Conservation (phyloP, 2,329 filamentous ascomycete species). For the Sporothrix humicola region DNA sequence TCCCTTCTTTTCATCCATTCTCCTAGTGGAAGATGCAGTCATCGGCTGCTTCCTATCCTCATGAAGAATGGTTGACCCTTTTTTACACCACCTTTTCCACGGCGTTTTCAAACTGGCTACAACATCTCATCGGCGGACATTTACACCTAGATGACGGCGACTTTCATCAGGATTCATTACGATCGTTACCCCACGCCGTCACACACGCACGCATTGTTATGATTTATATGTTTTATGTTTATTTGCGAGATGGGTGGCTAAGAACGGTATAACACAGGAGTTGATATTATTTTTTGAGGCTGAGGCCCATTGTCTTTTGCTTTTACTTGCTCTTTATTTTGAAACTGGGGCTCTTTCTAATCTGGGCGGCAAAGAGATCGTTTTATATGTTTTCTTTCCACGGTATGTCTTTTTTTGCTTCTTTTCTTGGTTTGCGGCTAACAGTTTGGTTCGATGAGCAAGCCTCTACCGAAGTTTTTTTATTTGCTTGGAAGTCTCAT, state of each 20-base stretch:
- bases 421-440: constrained; percentile 6
- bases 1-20: constrained; percentile 10
- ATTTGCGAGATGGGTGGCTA: not conserved
- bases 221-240: not conserved
- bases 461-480: not conserved
- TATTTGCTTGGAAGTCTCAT: not conserved
- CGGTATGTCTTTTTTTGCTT: not conserved
- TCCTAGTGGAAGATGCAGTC: not conserved
- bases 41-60: not conserved
- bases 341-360: not conserved
- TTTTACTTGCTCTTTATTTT: not conserved
- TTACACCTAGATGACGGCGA: constrained; percentile 27
- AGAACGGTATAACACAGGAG: constrained; percentile 17
- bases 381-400: not conserved
- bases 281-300: constrained; percentile 1
- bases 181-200: constrained; percentile 22
- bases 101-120: not conserved
- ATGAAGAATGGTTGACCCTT: not conserved
- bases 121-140: constrained; percentile 8
- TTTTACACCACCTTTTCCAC: not conserved
- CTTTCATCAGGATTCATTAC: constrained; percentile 16
- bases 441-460: constrained; percentile 15
- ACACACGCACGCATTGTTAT: constrained; percentile 14
- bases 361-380: not conserved
- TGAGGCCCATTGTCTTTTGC: constrained; percentile 1